phyloP scores from a whole-genome alignment of 805 yeast species.

The Yueomyces sinensis region DNA sequence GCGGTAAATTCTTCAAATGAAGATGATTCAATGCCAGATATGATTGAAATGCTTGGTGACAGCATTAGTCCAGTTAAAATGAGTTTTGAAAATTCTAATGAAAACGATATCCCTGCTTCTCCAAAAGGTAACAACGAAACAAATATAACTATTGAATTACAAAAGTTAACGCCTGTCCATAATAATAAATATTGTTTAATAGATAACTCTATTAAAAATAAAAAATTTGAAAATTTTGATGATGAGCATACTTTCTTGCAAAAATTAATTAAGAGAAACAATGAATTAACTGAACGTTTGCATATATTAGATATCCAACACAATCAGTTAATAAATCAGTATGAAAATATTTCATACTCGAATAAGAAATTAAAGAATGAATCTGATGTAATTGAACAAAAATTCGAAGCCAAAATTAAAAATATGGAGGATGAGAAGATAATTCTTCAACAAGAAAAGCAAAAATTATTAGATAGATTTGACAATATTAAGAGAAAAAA shows the following conservation, averaged over 20 bases:
- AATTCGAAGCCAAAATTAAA: conserved; percentile 5
- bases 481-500: conserved; percentile 8
- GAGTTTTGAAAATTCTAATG: neutral
- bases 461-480: conserved; percentile 5
- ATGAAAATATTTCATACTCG: conserved; percentile 6
- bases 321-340: conserved; percentile 7
- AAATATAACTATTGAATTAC: conserved; percentile 4
- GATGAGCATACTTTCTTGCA: conserved; percentile 4
- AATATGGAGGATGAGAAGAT: conserved; percentile 1
- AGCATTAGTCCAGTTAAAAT: conserved; percentile 3
- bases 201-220: neutral
- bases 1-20: neutral
- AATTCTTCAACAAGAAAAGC: conserved; percentile 3
- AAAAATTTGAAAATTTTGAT: neutral
- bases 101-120: conserved; percentile 1
- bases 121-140: conserved; percentile 1
- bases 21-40: conserved; percentile 11
- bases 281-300: conserved; percentile 10
- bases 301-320: conserved; percentile 10
- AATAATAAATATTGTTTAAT: conserved; percentile 7
- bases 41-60: conserved; percentile 17
- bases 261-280: conserved; percentile 10
- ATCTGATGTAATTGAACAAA: conserved; percentile 3
- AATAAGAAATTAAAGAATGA: conserved; percentile 3
- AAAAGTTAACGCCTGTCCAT: conserved; percentile 13